These are phyloP conservation scores for Candida maltosa DNA, from an alignment of 805 yeast genomes.

Conservation along the genomic window DNA sequence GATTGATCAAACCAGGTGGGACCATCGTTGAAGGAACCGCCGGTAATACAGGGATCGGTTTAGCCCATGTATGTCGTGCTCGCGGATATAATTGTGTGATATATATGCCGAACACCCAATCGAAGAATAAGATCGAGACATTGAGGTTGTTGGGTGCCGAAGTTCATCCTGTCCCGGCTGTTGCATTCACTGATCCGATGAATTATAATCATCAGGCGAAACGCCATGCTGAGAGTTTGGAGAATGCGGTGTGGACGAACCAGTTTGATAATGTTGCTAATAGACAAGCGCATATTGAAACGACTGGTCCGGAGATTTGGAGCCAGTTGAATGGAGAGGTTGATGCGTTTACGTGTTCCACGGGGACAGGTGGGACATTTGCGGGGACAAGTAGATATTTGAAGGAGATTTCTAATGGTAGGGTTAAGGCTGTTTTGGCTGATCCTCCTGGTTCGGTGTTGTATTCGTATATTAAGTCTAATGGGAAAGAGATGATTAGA, in stretches of 20 bases:
- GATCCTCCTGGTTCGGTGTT: conserved; percentile 94
- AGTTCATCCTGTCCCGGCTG: conserved; percentile 86
- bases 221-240: conserved; percentile 72
- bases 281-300: conserved; percentile 81
- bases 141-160: conserved; percentile 78
- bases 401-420: conserved; percentile 62
- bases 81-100: conserved; percentile 82
- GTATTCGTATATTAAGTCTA: conserved; percentile 70
- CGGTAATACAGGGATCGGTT: conserved; percentile 93
- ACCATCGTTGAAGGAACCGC: conserved; percentile 93
- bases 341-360: conserved; percentile 84
- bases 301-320: conserved; percentile 94
- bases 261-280: conserved; percentile 89
- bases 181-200: conserved; percentile 74
- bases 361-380: conserved; percentile 92
- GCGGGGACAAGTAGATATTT: conserved; percentile 82
- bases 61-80: conserved; percentile 77
- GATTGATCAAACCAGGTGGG: conserved; percentile 69
- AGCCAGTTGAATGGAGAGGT: conserved; percentile 74
- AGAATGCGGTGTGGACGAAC: conserved; percentile 88
- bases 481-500: conserved; percentile 65
- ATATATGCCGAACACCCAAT: conserved; percentile 89
- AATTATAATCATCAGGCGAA: conserved; percentile 86
- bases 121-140: conserved; percentile 74
- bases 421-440: conserved; percentile 66